Base-by-base conservation (phyloP, 2,329 filamentous ascomycete genomes). In the Calonectria crousiana region DNA sequence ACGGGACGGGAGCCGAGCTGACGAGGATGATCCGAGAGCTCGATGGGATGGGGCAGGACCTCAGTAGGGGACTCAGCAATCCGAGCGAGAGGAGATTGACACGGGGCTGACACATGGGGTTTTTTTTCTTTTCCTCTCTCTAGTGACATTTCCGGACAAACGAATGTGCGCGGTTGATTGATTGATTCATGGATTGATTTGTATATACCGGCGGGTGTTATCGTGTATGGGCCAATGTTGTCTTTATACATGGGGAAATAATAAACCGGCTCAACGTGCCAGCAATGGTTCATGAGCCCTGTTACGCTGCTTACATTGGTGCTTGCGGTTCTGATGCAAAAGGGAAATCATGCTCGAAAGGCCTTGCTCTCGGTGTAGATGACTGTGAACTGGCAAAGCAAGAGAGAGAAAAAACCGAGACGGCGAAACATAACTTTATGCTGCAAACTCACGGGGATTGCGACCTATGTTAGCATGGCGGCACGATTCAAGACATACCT, bases 401-500 rank as follows among this genome's bases (percentile, higher is more conserved):
- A n/a, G n/a, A 14, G n/a, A 14, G 38, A 14, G 16, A 23, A n/a
- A n/a, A n/a, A n/a, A n/a, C n/a, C 23, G 10, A 34, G 14, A 6
- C 13, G 34, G 13, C 36, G 52, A 28, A 32, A 64, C 64, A 73
- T 62, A 36, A 28, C 44, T 30, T 49, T 32, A 49, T 56, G 68
- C 52, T 23, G 47, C 53, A 41, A 53, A 38, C 36, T 30, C 14
- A 56, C 23, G 60, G n/a, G 13, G 49, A 18, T 34, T 6, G n/a
- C 56, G 28, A 41, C 28, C 74, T 78, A 74, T 51, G 74, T 79
- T 72, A 78, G 79, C 69, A 71, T 60, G 68, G 64, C 30, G 67
- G 49, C 26, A 76, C 47, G 34, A 36, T 47, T 66, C 18, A 62
- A 73, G 49, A 81, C 80, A 74, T 76, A 82, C 80, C 79, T 80